Percentiles rank a stretch among this genome's conserved stretches.
phyloP scores from a whole-genome alignment of 352 stramenopile genomes.

The Hyaloperonospora arabidopsidis region DNA sequence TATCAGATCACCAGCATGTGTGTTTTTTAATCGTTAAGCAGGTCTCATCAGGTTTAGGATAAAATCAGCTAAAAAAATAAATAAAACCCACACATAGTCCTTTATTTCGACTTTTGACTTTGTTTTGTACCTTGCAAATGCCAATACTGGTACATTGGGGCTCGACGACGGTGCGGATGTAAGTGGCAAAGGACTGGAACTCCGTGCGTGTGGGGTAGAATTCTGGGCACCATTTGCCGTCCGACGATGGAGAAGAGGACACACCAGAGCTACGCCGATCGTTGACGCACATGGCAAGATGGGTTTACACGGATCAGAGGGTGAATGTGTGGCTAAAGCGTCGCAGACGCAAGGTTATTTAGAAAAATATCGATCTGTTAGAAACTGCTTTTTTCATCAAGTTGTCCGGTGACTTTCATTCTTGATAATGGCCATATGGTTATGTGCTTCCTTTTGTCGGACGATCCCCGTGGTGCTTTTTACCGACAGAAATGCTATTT shows the following conservation, averaged over 20 bases:
- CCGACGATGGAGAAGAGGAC: conserved; percentile 12
- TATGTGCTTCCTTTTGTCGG: too few relatives aligned
- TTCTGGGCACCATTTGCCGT: conserved; percentile 66
- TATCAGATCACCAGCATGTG: neutral
- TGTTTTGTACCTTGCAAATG: conserved; percentile 81
- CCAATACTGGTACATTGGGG: conserved; percentile 65
- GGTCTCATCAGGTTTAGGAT: conserved; percentile 1
- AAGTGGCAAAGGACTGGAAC: conserved; percentile 79
- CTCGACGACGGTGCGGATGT: conserved; percentile 80
- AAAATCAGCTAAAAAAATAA: conserved; percentile 3
- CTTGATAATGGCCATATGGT: too few relatives aligned
- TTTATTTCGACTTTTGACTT: neutral
- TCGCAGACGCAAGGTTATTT: too few relatives aligned
- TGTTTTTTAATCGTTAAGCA: too few relatives aligned
- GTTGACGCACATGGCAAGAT: conserved; percentile 17
- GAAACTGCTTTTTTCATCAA: too few relatives aligned
- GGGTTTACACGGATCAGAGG: neutral
- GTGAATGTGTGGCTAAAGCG: conserved; percentile 7
- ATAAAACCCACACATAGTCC: too few relatives aligned
- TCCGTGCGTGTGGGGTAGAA: conserved; percentile 79
- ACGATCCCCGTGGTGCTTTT: too few relatives aligned
- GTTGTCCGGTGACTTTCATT: too few relatives aligned
- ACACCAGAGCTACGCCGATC: conserved; percentile 5
- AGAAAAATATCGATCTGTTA: conserved; percentile 34
- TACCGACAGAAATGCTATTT: too few relatives aligned